A percentile compares a stretch with the other conserved stretches of the same genome.
phyloP scores from a whole-genome alignment of 23 red algal genomes.

The Gracilaria domingensis region DNA sequence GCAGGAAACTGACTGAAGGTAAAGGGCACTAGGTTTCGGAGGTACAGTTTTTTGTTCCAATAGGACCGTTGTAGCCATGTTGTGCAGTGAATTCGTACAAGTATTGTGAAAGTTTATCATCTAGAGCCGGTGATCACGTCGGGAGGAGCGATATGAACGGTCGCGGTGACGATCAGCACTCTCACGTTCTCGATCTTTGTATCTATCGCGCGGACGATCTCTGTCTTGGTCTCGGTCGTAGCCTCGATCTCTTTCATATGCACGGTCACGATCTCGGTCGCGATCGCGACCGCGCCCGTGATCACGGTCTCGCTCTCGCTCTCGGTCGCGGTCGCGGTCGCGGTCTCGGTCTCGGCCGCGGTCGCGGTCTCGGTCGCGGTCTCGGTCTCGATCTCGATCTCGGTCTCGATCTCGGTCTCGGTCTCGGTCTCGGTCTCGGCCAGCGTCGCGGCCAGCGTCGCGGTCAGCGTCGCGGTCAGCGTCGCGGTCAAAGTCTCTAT shows the following conservation, averaged over 20 bases:
- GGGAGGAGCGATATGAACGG: not conserved
- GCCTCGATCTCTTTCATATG: not conserved
- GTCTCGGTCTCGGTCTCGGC: conserved; percentile 26
- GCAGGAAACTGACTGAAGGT: not conserved
- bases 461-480: conserved; percentile 26
- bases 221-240: conserved; percentile 10
- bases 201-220: not conserved
- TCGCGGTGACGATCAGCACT: not conserved
- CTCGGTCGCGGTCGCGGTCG: conserved; percentile 13
- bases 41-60: not conserved
- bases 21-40: not conserved
- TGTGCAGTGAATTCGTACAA: not conserved
- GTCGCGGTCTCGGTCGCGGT: conserved; percentile 1
- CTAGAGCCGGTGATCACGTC: conserved; percentile 8
- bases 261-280: conserved; percentile 5
- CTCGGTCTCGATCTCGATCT: not conserved
- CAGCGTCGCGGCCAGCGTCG: not conserved
- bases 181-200: conserved; percentile 1
- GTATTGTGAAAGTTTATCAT: not conserved
- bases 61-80: not conserved
- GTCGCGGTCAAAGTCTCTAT: not conserved
- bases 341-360: conserved; percentile 1
- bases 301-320: not conserved
- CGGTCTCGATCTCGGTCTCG: conserved; percentile 26
- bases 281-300: not conserved